Evolutionary conservation across 2,329 filamentous ascomycete genomes (phyloP).

Genomic region (Ascosphaera apis): DNA sequence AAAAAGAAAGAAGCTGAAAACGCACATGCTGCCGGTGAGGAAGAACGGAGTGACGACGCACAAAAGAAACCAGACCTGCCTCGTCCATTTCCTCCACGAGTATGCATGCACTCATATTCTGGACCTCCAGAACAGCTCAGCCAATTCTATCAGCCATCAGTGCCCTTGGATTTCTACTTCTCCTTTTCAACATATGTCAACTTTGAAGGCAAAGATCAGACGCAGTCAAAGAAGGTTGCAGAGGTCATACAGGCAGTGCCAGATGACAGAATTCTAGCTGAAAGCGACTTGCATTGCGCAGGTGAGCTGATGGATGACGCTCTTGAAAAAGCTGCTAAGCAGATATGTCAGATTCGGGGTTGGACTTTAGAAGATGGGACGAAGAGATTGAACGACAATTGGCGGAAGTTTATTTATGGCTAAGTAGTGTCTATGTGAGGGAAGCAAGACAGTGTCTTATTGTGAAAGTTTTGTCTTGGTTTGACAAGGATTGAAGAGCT

Average conservation of each 20-base stretch:
- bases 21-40: constrained; percentile 12
- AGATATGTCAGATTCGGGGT: constrained; percentile 52
- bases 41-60: constrained; percentile 7
- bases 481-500: too few relatives aligned
- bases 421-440: too few relatives aligned
- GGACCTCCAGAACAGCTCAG: constrained; percentile 50
- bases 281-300: constrained; percentile 74
- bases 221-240: constrained; percentile 30
- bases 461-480: too few relatives aligned
- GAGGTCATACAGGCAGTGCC: constrained; percentile 52
- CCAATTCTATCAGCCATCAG: constrained; percentile 50
- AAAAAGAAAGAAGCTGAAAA: constrained; percentile 13
- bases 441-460: too few relatives aligned
- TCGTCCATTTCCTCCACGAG: constrained; percentile 57
- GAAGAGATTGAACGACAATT: constrained; percentile 46
- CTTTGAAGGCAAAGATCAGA: constrained; percentile 26
- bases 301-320: constrained; percentile 57
- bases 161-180: constrained; percentile 61
- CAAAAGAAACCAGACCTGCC: constrained; percentile 9
- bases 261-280: constrained; percentile 55
- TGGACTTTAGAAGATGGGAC: constrained; percentile 58
- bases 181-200: constrained; percentile 79
- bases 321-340: constrained; percentile 52
- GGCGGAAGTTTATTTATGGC: constrained; percentile 53
- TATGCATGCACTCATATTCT: constrained; percentile 88